phyloP scores from a whole-genome alignment of 257 asterid genomes.

The Hygrophila difformis region DNA sequence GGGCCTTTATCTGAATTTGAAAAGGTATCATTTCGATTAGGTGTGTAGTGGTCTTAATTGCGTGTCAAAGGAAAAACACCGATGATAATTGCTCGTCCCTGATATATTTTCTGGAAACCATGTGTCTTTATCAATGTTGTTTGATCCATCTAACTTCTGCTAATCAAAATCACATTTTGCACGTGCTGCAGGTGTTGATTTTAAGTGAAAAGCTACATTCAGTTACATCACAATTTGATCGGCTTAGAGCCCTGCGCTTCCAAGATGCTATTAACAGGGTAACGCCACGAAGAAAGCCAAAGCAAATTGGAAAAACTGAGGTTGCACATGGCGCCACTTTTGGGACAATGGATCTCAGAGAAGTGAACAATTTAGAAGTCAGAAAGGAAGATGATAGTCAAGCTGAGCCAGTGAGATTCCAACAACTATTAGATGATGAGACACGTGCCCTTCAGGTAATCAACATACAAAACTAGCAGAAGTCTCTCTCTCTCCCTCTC shows the following conservation, averaged over 20 bases:
- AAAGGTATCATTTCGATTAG: no score
- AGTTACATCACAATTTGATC: conserved; percentile 83
- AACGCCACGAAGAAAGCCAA: conserved; percentile 68
- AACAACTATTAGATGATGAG: conserved; percentile 75
- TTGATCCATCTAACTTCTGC: not conserved
- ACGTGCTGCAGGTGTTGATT: conserved; percentile 60
- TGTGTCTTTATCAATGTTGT: no score
- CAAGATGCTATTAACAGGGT: conserved; percentile 85
- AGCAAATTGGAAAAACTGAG: conserved; percentile 21
- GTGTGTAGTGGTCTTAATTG: no score
- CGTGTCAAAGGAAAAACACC: no score
- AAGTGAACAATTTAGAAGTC: conserved; percentile 29
- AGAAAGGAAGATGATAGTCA: conserved; percentile 37
- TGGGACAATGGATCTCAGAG: conserved; percentile 20
- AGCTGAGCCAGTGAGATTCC: conserved; percentile 51
- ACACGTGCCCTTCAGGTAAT: conserved; percentile 87
- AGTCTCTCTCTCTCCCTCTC: no score
- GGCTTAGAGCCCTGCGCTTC: conserved; percentile 87
- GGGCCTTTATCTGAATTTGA: no score
- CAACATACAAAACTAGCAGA: conserved; percentile 1
- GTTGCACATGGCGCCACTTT: conserved; percentile 30
- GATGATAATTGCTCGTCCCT: no score
- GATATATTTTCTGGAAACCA: no score
- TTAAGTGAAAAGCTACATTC: conserved; percentile 83
- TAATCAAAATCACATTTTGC: not conserved